Evolutionary conservation across 176 grass and related monocot species (phyloP).

Genomic region (Cenchrus fungigraminus): DNA sequence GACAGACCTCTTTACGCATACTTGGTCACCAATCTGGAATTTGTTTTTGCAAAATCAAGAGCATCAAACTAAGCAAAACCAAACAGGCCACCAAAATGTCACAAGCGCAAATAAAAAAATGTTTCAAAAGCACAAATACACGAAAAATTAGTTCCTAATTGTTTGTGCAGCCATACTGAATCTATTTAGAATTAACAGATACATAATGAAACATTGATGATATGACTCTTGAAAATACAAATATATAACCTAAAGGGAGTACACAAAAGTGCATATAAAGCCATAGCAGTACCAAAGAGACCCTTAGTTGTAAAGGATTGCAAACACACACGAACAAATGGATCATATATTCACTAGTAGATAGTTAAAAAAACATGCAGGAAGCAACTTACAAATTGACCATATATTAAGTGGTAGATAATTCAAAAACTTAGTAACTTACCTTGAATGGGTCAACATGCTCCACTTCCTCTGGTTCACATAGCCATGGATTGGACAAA

Average conservation of each 20-base stretch:
- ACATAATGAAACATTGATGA: background rate
- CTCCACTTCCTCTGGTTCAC: constrained; percentile 99
- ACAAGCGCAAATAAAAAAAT: background rate
- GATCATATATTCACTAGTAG: constrained; percentile 8
- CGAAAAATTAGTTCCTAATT: constrained; percentile 12
- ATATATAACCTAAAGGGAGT: constrained; percentile 20
- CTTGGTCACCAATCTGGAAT: constrained; percentile 91
- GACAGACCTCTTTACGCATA: constrained; percentile 96
- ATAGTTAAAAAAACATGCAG: background rate
- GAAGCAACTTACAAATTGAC: constrained; percentile 5
- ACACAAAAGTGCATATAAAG: constrained; percentile 25
- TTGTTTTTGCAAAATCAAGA: constrained; percentile 14
- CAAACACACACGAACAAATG: constrained; percentile 20
- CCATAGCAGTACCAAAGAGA: background rate
- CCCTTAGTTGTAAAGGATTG: constrained; percentile 5
- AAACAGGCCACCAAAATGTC: background rate
- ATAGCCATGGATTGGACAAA: constrained; percentile 86
- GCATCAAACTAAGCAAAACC: constrained; percentile 40
- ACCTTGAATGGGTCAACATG: constrained; percentile 97
- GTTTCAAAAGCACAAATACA: background rate
- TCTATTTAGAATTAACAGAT: background rate
- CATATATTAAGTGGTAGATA: constrained; percentile 19
- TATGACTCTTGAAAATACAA: background rate
- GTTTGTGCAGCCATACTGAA: background rate
- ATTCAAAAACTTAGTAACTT: constrained; percentile 27